These are phyloP conservation scores for Phaeolepiota aurea DNA, from an alignment of 768 basidiomycete genomes.

Conservation along the genomic window DNA sequence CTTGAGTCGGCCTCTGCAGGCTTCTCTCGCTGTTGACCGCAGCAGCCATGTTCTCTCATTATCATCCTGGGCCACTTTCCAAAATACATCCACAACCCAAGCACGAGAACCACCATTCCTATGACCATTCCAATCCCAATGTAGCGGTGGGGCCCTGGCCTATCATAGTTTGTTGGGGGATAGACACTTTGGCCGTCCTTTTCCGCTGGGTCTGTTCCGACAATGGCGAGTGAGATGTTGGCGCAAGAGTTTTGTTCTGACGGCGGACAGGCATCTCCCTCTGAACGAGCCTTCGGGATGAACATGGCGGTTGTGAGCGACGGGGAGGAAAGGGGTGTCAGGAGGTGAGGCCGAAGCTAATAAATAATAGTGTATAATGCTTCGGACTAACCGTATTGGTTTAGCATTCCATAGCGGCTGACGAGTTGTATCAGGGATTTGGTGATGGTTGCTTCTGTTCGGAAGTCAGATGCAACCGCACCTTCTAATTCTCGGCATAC, in stretches of 20 bases:
- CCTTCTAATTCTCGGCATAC: conserved; percentile 17
- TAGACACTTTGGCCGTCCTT: conserved; percentile 11
- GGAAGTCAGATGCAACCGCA: conserved; percentile 10
- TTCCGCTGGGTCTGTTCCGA: conserved; percentile 14
- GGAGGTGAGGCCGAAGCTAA: conserved; percentile 4
- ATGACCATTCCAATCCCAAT: conserved; percentile 37
- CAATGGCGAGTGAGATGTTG: conserved; percentile 14
- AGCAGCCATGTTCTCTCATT: conserved; percentile 9
- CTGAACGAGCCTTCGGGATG: conserved; percentile 15
- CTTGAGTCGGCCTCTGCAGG: background rate
- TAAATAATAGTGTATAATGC: conserved; percentile 12
- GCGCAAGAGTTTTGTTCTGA: conserved; percentile 9
- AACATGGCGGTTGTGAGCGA: conserved; percentile 17
- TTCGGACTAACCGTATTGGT: conserved; percentile 15
- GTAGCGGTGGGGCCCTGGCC: conserved; percentile 29
- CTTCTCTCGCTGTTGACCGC: conserved; percentile 4
- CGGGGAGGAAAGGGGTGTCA: conserved; percentile 4
- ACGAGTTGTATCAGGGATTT: conserved; percentile 9
- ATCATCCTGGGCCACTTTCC: conserved; percentile 24
- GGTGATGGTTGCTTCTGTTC: conserved; percentile 20
- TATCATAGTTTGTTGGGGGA: conserved; percentile 13
- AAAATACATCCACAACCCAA: conserved; percentile 27
- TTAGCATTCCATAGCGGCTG: conserved; percentile 16
- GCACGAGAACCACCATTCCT: conserved; percentile 21
- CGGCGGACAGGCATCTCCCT: conserved; percentile 14